Evolutionary conservation across 148 eudicot genomes (phyloP), one percentile per base, ranked within the genome.

Genomic region (Amaranthus hypochondriacus): DNA sequence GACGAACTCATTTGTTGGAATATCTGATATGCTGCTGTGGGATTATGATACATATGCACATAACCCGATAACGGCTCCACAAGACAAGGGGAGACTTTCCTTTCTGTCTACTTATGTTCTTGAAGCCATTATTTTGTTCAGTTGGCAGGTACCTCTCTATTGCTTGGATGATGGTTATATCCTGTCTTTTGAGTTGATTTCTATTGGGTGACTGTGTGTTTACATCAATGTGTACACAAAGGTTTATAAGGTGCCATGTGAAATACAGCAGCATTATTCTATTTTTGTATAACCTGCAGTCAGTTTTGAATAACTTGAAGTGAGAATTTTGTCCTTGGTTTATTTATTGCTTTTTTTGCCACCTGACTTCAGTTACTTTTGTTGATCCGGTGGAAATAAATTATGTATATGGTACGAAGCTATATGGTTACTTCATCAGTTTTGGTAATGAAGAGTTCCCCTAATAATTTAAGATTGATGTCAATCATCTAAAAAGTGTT

Each of bases 311-410:
- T 49, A n/a, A 18, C 50, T 70, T 12, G 39, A 60, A 66, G 75
- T 60, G 67, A 72, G 75, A 60, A 9, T n/a, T 44, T 15, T 56
- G 66, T 59, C 46, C 51, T 48, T 9, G 10, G 28, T 43, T 60
- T 3, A 14, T 15, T 56, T 28, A 28, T 55, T 48, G 14, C 70
- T 21, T 56, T 18, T 18, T 18, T 0, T 65, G 2, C 43, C 62
- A 47, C 61, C 4, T 73, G 48, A 6, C 9, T 52, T 43, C 39
- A 0, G 3, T 70, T 43, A 55, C 15, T 12, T 15, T 48, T 66
- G 69, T 66, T 43, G 66, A 42, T 60, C 44, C 7, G 46, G 51
- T 65, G 15, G 9, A 47, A 48, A 14, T 65, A 46, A 2, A 9
- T 52, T 47, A 46, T 4, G 18, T 15, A 52, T 56, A 47, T 51